Evolutionary conservation across 1,284 basidiomycete species (phyloP).

Genomic region (Omphalotus olearius): DNA sequence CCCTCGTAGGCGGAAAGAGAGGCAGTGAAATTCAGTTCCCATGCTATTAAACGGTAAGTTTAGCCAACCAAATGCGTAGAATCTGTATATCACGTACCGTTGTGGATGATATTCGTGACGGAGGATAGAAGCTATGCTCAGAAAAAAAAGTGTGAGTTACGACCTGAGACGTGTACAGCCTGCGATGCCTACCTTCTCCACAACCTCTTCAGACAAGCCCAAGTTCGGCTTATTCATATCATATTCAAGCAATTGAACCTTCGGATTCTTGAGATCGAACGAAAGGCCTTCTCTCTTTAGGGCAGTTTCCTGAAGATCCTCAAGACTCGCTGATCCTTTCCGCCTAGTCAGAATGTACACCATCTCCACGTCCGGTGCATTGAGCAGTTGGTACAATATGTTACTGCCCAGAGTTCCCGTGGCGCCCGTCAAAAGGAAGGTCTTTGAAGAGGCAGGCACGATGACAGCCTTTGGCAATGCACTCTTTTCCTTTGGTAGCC

Average conservation of each 20-base stretch:
- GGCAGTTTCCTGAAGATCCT: neutral
- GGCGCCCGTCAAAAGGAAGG: neutral
- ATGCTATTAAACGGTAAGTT: neutral
- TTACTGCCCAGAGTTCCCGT: neutral
- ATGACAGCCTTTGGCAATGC: too few relatives aligned
- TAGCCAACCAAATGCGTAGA: too few relatives aligned
- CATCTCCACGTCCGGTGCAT: neutral
- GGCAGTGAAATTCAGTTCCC: neutral
- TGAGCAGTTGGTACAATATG: neutral
- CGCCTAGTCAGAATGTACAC: neutral
- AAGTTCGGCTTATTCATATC: constrained; percentile 25
- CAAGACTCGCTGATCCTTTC: neutral
- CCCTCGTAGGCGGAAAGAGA: neutral
- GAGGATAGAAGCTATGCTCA: constrained; percentile 12
- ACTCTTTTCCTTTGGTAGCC: too few relatives aligned
- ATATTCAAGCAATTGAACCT: constrained; percentile 30
- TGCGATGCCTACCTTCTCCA: constrained; percentile 17
- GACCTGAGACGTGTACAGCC: neutral
- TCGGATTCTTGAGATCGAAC: constrained; percentile 19
- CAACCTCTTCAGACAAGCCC: constrained; percentile 23
- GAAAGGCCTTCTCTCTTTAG: neutral
- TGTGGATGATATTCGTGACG: constrained; percentile 23
- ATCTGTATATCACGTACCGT: constrained; percentile 9
- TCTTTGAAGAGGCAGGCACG: neutral
- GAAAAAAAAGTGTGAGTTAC: neutral